Percentiles rank a stretch among this genome's conserved stretches.
Evolutionary conservation across 352 stramenopile genomes (phyloP).

Genomic region (Pythium sukuiense): DNA sequence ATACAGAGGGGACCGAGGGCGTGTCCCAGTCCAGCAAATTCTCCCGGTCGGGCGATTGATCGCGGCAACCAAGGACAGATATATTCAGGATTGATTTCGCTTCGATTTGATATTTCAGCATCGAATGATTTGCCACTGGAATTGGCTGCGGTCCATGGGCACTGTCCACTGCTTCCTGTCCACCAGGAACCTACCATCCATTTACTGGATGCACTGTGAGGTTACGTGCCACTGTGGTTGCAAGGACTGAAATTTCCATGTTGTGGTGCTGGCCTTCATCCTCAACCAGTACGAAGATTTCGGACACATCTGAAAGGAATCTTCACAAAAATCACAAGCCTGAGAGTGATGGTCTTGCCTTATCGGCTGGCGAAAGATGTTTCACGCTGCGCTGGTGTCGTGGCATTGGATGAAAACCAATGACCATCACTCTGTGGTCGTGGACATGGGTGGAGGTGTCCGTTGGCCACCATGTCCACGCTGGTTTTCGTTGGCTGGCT

Average conservation of each 20-base stretch:
- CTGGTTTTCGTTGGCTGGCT: background rate
- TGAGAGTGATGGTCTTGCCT: slow-evolving; percentile 1
- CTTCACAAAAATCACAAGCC: background rate
- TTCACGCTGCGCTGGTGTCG: background rate
- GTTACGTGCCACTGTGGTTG: background rate
- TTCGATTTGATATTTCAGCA: too few relatives aligned
- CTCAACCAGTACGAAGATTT: slow-evolving; percentile 14
- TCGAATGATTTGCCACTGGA: background rate
- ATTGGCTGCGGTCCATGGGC: background rate
- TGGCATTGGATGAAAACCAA: background rate
- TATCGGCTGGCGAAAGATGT: background rate
- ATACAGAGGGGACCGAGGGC: slow-evolving; percentile 1
- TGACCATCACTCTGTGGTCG: slow-evolving; percentile 18
- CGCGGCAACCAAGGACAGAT: background rate
- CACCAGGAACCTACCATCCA: slow-evolving; percentile 5
- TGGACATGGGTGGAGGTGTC: slow-evolving; percentile 22
- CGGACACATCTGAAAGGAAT: slow-evolving; percentile 16
- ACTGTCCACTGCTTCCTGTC: background rate
- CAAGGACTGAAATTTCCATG: background rate
- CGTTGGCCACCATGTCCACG: slow-evolving; percentile 18
- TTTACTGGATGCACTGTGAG: background rate
- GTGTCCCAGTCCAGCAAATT: background rate
- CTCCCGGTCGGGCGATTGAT: background rate
- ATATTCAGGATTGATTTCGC: background rate
- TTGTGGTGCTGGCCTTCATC: background rate